phyloP scores from a whole-genome alignment of 192 early-diverging fungal genomes.

The Glomus cerebriforme region DNA sequence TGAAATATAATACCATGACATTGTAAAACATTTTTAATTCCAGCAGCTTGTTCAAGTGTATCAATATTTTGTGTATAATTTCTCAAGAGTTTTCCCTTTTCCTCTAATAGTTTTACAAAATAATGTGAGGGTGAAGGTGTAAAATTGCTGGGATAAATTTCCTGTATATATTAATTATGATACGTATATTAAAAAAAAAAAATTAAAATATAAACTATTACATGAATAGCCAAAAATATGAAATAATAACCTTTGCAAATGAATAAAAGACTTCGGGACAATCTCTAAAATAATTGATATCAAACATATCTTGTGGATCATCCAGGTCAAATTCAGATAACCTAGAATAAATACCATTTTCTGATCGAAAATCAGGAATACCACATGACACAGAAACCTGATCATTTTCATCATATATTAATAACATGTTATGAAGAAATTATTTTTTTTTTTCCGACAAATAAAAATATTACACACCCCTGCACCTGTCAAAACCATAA shows the following conservation, averaged over 20 bases:
- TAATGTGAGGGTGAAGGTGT: conserved; percentile 82
- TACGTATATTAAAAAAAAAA: conserved; percentile 16
- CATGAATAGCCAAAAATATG: neutral
- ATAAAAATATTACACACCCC: conserved; percentile 51
- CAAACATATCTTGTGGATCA: conserved; percentile 96
- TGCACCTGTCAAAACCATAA: conserved; percentile 91
- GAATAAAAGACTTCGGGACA: conserved; percentile 94
- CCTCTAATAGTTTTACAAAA: conserved; percentile 89
- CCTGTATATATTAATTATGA: conserved; percentile 38
- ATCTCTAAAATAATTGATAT: conserved; percentile 86
- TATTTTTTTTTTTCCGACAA: neutral
- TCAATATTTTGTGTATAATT: conserved; percentile 99
- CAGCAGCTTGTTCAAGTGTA: conserved; percentile 86
- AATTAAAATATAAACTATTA: neutral
- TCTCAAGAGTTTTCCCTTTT: conserved; percentile 79
- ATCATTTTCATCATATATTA: conserved; percentile 19
- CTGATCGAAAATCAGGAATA: conserved; percentile 96
- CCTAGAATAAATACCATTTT: conserved; percentile 87
- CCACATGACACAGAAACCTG: conserved; percentile 89
- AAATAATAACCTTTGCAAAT: conserved; percentile 68
- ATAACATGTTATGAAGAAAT: neutral
- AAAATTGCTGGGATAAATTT: conserved; percentile 89
- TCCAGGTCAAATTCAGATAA: conserved; percentile 88
- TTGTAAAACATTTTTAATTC: conserved; percentile 79
- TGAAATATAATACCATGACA: conserved; percentile 73